Evolutionary conservation across 2,329 filamentous ascomycete genomes (phyloP).

Genomic region (Hymenoscyphus fraxineus): DNA sequence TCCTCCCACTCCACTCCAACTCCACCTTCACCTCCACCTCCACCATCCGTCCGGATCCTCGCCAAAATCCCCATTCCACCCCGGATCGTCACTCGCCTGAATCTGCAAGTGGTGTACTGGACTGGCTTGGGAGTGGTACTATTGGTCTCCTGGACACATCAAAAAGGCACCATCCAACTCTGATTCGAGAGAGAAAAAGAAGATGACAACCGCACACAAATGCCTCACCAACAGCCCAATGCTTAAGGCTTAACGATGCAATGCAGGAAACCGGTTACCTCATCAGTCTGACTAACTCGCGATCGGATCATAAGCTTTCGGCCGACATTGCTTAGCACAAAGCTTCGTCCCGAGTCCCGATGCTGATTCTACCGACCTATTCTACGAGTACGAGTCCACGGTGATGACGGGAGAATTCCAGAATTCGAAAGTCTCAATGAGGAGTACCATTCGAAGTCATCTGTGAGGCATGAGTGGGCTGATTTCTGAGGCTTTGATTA

Average conservation of each 20-base stretch:
- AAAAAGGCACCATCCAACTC: background rate
- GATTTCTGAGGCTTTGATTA: background rate
- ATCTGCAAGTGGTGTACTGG: background rate
- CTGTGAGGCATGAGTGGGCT: background rate
- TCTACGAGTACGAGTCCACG: background rate
- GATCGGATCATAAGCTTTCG: background rate
- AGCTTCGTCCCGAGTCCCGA: background rate
- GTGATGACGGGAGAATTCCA: background rate
- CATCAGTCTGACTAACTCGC: background rate
- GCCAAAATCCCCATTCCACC: background rate
- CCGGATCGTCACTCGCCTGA: constrained; percentile 1
- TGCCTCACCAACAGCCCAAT: background rate
- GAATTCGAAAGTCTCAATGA: background rate
- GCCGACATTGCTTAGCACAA: background rate
- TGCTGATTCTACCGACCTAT: background rate
- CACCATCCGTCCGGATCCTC: background rate
- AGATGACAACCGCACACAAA: background rate
- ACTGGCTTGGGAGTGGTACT: too few relatives aligned
- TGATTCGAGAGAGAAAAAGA: background rate
- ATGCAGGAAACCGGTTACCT: background rate
- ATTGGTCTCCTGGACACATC: background rate
- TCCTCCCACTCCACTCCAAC: background rate
- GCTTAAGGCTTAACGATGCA: too few relatives aligned
- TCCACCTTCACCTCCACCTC: too few relatives aligned
- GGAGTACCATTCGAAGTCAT: background rate